A percentile compares a stretch with the other conserved stretches of the same genome.
Conservation (phyloP, 768 basidiomycete genomes). For the Boletus sp. region DNA sequence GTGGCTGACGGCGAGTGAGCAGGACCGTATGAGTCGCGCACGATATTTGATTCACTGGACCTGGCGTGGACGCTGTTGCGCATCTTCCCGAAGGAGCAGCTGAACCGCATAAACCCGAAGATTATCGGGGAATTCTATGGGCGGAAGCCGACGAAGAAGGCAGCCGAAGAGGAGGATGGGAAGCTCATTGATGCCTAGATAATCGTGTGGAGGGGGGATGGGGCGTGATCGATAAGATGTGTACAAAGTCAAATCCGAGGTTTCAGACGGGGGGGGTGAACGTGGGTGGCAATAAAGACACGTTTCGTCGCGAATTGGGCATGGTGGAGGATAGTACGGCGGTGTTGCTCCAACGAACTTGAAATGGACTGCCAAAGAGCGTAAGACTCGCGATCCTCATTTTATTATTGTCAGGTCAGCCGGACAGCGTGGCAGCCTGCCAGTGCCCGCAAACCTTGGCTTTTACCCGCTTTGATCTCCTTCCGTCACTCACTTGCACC, state of each 20-base stretch:
- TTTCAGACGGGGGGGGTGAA: constrained; percentile 2
- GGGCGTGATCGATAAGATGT: constrained; percentile 28
- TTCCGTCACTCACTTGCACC: constrained; percentile 22
- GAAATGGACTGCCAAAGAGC: constrained; percentile 23
- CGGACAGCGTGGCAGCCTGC: constrained; percentile 35
- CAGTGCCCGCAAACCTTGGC: constrained; percentile 13
- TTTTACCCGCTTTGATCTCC: constrained; percentile 23
- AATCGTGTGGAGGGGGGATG: constrained; percentile 11
- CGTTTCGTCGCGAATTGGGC: constrained; percentile 17
- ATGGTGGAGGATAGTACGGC: neutral
- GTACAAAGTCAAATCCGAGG: constrained; percentile 1
- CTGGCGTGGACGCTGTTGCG: constrained; percentile 94
- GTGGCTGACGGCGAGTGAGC: constrained; percentile 12
- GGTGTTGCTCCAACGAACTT: constrained; percentile 8
- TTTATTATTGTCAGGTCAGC: constrained; percentile 16
- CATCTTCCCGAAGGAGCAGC: constrained; percentile 98
- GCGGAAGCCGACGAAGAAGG: constrained; percentile 73
- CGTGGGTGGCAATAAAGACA: constrained; percentile 15
- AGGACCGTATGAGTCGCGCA: constrained; percentile 94
- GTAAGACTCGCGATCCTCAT: constrained; percentile 21
- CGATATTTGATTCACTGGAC: constrained; percentile 96
- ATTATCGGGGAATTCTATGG: constrained; percentile 92
- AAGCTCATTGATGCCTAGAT: constrained; percentile 65
- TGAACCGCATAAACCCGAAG: constrained; percentile 97
- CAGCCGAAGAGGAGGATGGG: constrained; percentile 39